Conservation (phyloP, 2,329 filamentous ascomycete species). For the Colletotrichum lindemuthianum region DNA sequence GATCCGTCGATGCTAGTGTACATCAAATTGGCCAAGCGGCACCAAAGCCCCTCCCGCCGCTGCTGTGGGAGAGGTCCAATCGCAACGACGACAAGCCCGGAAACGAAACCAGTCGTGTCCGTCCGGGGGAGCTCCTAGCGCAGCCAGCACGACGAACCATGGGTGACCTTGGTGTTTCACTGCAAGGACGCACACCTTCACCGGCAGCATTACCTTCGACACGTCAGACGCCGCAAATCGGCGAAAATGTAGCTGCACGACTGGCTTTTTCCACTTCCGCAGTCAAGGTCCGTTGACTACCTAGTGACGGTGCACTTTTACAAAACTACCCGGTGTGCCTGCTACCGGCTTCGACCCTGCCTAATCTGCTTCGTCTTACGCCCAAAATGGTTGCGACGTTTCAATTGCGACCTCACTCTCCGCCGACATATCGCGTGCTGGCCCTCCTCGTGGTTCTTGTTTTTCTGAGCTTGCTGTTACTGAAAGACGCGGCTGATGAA, state of each 20-base stretch:
- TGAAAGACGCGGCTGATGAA: conserved; percentile 15
- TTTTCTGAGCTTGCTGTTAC: conserved; percentile 15
- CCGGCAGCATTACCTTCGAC: conserved; percentile 23
- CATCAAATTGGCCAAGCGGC: conserved; percentile 2
- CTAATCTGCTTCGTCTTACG: conserved; percentile 6
- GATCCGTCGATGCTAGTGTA: not conserved
- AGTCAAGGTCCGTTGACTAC: conserved; percentile 23
- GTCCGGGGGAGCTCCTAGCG: conserved; percentile 31
- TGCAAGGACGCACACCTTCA: conserved; percentile 4
- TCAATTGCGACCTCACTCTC: conserved; percentile 26
- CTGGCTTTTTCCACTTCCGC: not conserved
- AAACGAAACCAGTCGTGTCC: conserved; percentile 6
- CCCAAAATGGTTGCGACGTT: conserved; percentile 33
- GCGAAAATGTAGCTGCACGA: conserved; percentile 4
- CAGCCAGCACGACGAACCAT: conserved; percentile 31
- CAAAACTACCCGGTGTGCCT: conserved; percentile 20
- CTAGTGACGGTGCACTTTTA: conserved; percentile 6
- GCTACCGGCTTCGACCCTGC: not conserved
- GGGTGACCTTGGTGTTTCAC: conserved; percentile 33
- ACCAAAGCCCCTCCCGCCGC: conserved; percentile 10
- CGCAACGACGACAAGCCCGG: conserved; percentile 1
- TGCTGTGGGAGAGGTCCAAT: conserved; percentile 18
- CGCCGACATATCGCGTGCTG: conserved; percentile 31
- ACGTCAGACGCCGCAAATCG: conserved; percentile 33
- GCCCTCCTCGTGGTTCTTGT: conserved; percentile 28